Evolutionary conservation across 176 grass and related monocot species (phyloP), one percentile per base, ranked within the genome.

Genomic region (Raddia guianensis): DNA sequence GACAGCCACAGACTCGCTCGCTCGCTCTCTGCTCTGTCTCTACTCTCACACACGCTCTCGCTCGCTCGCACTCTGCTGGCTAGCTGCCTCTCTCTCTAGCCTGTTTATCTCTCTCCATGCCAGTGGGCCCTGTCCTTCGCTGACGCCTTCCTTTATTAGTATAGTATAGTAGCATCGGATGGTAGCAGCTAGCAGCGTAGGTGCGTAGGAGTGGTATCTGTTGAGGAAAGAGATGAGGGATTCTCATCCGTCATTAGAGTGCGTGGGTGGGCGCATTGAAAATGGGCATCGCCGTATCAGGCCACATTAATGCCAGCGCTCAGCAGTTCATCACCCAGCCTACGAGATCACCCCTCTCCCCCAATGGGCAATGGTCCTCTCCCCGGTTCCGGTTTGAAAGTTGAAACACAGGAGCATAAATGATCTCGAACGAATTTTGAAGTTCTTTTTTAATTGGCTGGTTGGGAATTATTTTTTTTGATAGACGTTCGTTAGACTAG

Each of bases 91-190:
- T 68, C 65, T n/a, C 15, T 10, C 27, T 27, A 27, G 27, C 27
- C 27, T 27, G 1, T 27, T 27, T 19, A 56, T 32, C 33, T n/a
- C 49, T 73, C 18, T 4, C 15, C 19, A 8, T 54, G 2, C 19
- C 3, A 8, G 16, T 81, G 84, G 70, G 16, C 60, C 76, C 37
- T 4, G 21, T 3, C 6, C 48, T 53, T 40, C 40, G 48, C 62
- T 86, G 85, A 70, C 71, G 67, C 71, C 16, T 76, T 86, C 81
- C 78, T 81, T 87, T 82, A 81, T 70, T 68, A 49, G 56, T 43
- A 27, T 43, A 27, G 27, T 1, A 27, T 27, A 10, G 58, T 46
- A 21, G 19, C 8, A 15, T 61, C 59, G 70, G 70, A 42, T 37
- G 46, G 42, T 7, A 13, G 33, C 37, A 54, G n/a, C n/a, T n/a